Conservation (phyloP, 179 eudicot genomes). For the Patellifolia procumbens region DNA sequence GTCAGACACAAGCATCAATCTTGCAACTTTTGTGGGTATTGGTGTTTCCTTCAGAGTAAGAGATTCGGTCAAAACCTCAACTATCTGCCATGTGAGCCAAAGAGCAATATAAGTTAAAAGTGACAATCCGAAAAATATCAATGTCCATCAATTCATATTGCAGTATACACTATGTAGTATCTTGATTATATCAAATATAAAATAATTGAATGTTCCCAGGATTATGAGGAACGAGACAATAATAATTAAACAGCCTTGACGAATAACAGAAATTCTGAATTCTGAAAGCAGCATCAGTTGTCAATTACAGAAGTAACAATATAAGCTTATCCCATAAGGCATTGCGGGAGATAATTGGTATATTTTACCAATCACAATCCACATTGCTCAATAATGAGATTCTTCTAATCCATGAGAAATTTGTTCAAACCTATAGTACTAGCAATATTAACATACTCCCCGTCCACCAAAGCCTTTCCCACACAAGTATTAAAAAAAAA, state of each 20-base stretch:
- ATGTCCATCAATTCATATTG: too few species aligned
- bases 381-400: neutral
- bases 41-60: conserved; percentile 97
- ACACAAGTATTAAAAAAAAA: too few species aligned
- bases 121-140: neutral
- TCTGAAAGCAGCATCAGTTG: neutral
- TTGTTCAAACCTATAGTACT: neutral
- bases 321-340: neutral
- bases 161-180: too few species aligned
- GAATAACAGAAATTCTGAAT: neutral
- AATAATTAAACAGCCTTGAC: neutral
- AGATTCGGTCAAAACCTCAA: conserved; percentile 94
- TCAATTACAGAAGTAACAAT: neutral
- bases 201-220: neutral
- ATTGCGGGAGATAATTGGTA: neutral
- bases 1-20: conserved; percentile 98
- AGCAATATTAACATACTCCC: neutral
- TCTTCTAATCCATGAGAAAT: neutral
- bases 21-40: conserved; percentile 99
- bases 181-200: neutral
- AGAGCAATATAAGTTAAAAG: neutral
- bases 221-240: neutral
- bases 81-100: conserved; percentile 54
- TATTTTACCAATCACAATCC: neutral
- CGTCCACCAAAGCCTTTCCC: neutral